Evolutionary conservation across 176 grass and related monocot genomes (phyloP), one percentile per base, ranked within the genome.

Genomic region (Elaeis guineensis): DNA sequence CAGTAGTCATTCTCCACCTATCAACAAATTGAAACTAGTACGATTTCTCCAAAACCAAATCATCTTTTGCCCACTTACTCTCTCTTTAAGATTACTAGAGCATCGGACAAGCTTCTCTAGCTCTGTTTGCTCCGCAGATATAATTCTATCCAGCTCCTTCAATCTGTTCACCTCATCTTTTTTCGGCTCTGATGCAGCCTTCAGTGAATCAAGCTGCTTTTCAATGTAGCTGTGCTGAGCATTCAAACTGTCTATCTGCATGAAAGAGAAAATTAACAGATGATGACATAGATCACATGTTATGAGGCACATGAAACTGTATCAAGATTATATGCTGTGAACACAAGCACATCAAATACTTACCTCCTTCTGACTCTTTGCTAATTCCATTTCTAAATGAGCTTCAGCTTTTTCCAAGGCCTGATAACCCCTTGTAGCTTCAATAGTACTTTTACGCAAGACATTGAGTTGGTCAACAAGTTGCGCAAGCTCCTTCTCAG

Each of bases 31-130:
- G 30, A 49, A 21, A 63, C 12, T 63, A 5, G 18, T 21, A 63
- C 21, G 35, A 14, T 44, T 44, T 44, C 35, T 44, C 35, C 35
- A 44, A 29, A 55, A 19, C 8, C 20, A 20, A 55, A 17, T 16
- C 65, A 58, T 61, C 53, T 70, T 22, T 67, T 17, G 60, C 26
- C 50, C n/a, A 69, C 66, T 69, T 81, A 81, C 93, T 83, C 86
- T 67, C 58, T 89, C 78, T 75, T 98, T 89, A 52, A 98, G 81
- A 65, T 90, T 92, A 63, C 93, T 85, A 50, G 87, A 98, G 78
- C 73, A 82, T 75, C 86, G 85, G 17, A 56, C 67, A 48, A 98
- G 76, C 63, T 75, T 92, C 28, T 89, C 71, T 67, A 91, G 51
- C 72, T 91, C 84, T 49, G 16, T 77, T 78, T 82, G 74, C 61